Evolutionary conservation across 1,139 yeast species (phyloP), one percentile per base, ranked within the genome.

Genomic region (Hanseniaspora uvarum): DNA sequence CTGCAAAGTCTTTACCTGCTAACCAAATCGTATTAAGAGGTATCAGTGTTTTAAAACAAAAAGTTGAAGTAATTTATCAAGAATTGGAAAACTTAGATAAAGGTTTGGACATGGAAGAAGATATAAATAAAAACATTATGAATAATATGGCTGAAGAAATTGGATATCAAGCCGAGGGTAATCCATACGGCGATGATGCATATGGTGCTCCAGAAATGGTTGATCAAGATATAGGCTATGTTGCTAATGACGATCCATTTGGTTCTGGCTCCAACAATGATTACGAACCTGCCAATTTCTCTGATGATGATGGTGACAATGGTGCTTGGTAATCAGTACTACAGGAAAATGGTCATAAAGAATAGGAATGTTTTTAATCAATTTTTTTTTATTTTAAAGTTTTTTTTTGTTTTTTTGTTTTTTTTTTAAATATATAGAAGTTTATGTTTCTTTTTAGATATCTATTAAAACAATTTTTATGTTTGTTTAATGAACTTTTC

Each of bases 11-110:
- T 51, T 78, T 92, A 58, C 78, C 86, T 51, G 95, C 96, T 0
- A 85, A 88, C 64, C 95, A 87, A 59, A 96, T 92, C 44, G 87
- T 92, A 24, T 70, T 80, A 49, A 80, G 89, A 63, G 88, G 95
- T 52, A 81, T 94, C 59, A 81, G 79, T 54, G 87, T 89, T 28
- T 72, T 92, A 61, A 96, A 88, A 68, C 82, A 83, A 69, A 92
- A 92, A 69, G 79, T 94, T 53, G 98, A 97, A 6, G 86, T 87
- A 56, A 82, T 92, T 56, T 81, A 92, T 51, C 79, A 86, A 65
- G 94, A 92, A 59, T 72, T 92, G 57, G 86, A 83, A 61, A 79
- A 76, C 59, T 68, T 72, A 62, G 75, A 72, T 52, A 72, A 65
- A 56, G 72, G 65, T 46, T 77, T 78, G 23, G 53, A 50, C 28